A percentile compares a stretch with the other conserved stretches of the same genome.
phyloP scores from a whole-genome alignment of 2,329 filamentous ascomycete species.

The Colletotrichum scovillei region DNA sequence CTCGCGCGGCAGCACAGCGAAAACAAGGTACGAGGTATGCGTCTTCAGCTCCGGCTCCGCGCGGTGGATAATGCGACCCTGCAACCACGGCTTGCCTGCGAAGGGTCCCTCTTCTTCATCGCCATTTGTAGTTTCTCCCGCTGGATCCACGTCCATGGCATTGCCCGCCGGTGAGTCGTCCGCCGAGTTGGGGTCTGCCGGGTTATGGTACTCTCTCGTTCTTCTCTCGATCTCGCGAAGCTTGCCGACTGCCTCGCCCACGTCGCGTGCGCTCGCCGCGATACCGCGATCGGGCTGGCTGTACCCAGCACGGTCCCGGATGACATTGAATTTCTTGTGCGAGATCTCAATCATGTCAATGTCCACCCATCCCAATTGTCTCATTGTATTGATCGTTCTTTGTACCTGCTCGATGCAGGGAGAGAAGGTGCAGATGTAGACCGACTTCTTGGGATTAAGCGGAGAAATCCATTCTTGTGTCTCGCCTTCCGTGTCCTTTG shows the following conservation, averaged over 20 bases:
- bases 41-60: slow-evolving; percentile 92
- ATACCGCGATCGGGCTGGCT: slow-evolving; percentile 75
- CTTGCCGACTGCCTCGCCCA: slow-evolving; percentile 81
- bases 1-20: slow-evolving; percentile 86
- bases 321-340: slow-evolving; percentile 82
- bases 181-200: slow-evolving; percentile 41
- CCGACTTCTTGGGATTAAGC: slow-evolving; percentile 77
- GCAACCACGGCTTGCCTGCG: slow-evolving; percentile 70
- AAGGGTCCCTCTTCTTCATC: slow-evolving; percentile 40
- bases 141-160: slow-evolving; percentile 54
- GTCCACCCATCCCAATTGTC: slow-evolving; percentile 86
- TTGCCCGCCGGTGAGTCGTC: slow-evolving; percentile 45
- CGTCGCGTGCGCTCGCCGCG: slow-evolving; percentile 77
- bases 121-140: slow-evolving; percentile 41
- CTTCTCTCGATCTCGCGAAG: slow-evolving; percentile 79
- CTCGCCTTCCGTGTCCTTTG: slow-evolving; percentile 17
- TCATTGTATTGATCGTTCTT: slow-evolving; percentile 83
- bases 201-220: slow-evolving; percentile 71
- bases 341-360: slow-evolving; percentile 94
- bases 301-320: slow-evolving; percentile 83
- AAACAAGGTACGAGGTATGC: slow-evolving; percentile 96
- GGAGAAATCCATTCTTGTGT: slow-evolving; percentile 63
- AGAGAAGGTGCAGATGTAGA: slow-evolving; percentile 92
- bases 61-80: slow-evolving; percentile 82
- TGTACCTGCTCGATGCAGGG: slow-evolving; percentile 98